Base-by-base conservation (phyloP, 1,284 basidiomycete species). In the Acaromyces ingoldii region DNA sequence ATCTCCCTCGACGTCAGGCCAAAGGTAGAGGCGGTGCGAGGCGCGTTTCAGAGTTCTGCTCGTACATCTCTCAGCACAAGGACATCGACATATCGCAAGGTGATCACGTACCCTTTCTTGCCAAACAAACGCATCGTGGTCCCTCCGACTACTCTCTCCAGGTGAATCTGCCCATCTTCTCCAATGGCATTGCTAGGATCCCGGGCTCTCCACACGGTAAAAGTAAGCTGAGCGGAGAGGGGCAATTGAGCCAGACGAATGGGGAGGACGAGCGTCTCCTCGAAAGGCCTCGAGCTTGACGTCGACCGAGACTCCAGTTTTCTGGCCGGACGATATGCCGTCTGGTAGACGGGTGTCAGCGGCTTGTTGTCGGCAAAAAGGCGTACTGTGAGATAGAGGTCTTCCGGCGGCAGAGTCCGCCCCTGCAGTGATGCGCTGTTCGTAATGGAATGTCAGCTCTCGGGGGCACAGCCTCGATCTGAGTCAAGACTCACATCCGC, bases 361-460 rank as follows among this genome's bases (percentile, higher is more conserved):
- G 89, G 89, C 72, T 92, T 91, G 76, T 93, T 93, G 75, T 93
- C 89, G 4, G 91, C 87, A 59, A 88, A 83, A 11, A 98, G 83
- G 69, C 93, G 88, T 66, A 88, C 88, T 10, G 87, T 89, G 43
- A 97, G 86, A 76, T 90, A 92, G 54, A 97, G 82, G 77, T 97
- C 92, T 66, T 91, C 88, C 13, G 57, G 58, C 17, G 55, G 52
- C 21, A 71, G 53, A 7, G 25, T 28, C 17, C 46, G 47, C 26
- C 72, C 72, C 39, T 68, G 65, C 2, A 74, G 55, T 6, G 63
- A 67, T 29, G 55, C 45, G 26, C 45, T 55, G 42, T 17, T 47
- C 45, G 30, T 26, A 26, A 29, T 28, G 33, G 33, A 13, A 13
- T 34, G 33, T 34, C n/a, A n/a, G n/a, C n/a, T n/a, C n/a, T n/a